Conservation (phyloP, 768 basidiomycete genomes). For the Cystobasidium onofrii region DNA sequence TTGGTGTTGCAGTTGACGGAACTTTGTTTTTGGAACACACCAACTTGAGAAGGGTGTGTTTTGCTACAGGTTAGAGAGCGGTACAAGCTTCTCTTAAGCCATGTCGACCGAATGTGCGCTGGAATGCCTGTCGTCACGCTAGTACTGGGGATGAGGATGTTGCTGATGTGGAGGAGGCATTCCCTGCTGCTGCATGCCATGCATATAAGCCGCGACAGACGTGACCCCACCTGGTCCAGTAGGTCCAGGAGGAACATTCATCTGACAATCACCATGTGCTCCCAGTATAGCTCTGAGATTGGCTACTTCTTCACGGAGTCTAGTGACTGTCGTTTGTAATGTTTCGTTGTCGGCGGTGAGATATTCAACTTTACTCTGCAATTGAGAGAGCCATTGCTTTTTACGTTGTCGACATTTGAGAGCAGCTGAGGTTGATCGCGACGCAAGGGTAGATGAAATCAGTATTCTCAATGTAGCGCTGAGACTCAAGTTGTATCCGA, state of each 20-base stretch:
- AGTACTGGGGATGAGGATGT: not conserved
- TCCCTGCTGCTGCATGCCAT: conserved; percentile 4
- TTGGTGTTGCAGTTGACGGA: too few relatives aligned
- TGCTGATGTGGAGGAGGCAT: not conserved
- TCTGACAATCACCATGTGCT: conserved; percentile 48
- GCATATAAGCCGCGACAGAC: not conserved
- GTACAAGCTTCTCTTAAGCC: too few relatives aligned
- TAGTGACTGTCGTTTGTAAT: conserved; percentile 72
- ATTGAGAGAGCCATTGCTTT: conserved; percentile 88
- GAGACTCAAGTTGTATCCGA: too few relatives aligned
- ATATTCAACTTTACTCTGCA: conserved; percentile 89
- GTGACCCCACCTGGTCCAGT: not conserved
- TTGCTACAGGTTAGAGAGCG: too few relatives aligned
- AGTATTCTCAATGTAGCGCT: too few relatives aligned
- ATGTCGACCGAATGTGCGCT: too few relatives aligned
- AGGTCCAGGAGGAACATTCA: not conserved
- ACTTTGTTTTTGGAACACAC: too few relatives aligned
- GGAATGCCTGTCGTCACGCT: too few relatives aligned
- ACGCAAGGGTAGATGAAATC: too few relatives aligned
- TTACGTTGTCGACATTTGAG: conserved; percentile 98
- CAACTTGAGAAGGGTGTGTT: too few relatives aligned
- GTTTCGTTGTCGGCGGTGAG: conserved; percentile 91
- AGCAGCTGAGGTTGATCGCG: conserved; percentile 57
- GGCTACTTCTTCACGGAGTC: conserved; percentile 83
- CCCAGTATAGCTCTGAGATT: conserved; percentile 54